Evolutionary conservation across 73 alveolate genomes (phyloP).

Genomic region (Paramecium sexaurelia): DNA sequence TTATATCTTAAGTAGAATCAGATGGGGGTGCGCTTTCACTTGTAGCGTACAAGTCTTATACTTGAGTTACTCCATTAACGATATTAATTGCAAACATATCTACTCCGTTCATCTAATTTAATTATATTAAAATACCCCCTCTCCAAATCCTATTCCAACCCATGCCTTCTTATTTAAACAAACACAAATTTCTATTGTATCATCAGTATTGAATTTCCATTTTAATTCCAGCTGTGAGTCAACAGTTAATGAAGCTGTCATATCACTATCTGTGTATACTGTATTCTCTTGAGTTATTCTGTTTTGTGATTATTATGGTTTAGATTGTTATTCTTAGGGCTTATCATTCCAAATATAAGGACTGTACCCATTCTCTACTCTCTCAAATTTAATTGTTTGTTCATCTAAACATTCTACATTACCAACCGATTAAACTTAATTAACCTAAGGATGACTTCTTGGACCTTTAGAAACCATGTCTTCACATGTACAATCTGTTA

Average conservation of each 20-base stretch:
- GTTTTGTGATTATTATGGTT: not conserved
- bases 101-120: constrained; percentile 5
- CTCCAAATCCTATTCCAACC: constrained; percentile 41
- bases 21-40: not conserved
- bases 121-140: not conserved
- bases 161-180: not conserved
- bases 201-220: constrained; percentile 24
- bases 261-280: constrained; percentile 33
- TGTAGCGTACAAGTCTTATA: not conserved
- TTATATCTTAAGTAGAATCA: not conserved
- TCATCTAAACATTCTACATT: not conserved
- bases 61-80: not conserved
- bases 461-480: constrained; percentile 46
- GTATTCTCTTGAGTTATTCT: not conserved
- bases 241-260: not conserved
- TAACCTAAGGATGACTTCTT: not conserved
- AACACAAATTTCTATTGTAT: not conserved
- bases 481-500: not conserved
- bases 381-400: not conserved
- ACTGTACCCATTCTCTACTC: not conserved
- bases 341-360: constrained; percentile 3
- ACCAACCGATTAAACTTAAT: not conserved
- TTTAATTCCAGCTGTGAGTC: not conserved
- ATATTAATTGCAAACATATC: constrained; percentile 24
- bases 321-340: not conserved